Conservation (phyloP, 208 protist species). For the Leishmania turanica region DNA sequence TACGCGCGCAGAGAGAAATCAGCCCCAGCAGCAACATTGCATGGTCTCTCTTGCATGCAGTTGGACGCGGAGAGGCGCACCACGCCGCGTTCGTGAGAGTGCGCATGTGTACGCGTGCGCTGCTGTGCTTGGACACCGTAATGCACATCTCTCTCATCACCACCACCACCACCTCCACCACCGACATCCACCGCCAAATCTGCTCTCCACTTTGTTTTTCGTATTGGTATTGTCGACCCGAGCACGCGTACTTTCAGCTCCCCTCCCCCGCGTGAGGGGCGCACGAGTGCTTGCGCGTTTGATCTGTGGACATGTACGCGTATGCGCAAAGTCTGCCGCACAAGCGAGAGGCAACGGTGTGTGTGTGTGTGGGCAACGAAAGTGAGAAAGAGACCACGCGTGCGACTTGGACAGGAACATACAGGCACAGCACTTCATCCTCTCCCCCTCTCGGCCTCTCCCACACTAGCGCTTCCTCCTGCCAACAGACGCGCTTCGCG, state of each 20-base stretch:
- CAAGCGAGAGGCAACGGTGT: not conserved
- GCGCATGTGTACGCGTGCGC: not conserved
- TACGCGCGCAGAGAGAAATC: not conserved
- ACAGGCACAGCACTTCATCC: not conserved
- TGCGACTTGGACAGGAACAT: not conserved
- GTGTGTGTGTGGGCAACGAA: too few relatives aligned
- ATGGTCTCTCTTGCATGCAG: not conserved
- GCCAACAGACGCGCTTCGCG: not conserved
- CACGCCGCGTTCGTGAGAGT: not conserved
- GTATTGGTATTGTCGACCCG: not conserved
- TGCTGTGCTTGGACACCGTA: not conserved
- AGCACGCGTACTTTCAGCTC: not conserved
- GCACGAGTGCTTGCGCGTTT: not conserved
- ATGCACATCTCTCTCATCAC: not conserved
- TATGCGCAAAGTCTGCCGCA: not conserved
- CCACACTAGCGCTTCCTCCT: not conserved
- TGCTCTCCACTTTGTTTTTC: not conserved
- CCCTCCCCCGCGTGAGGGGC: not conserved
- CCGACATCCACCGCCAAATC: too few relatives aligned
- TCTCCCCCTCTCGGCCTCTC: not conserved
- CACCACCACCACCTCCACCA: not conserved
- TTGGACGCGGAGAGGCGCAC: not conserved
- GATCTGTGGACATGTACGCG: not conserved
- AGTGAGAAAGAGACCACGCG: not conserved
- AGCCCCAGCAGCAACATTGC: not conserved